Percentiles rank a stretch among this genome's conserved stretches.
Evolutionary conservation across 1,284 basidiomycete species (phyloP).

Genomic region (Ustilago cynodontis): DNA sequence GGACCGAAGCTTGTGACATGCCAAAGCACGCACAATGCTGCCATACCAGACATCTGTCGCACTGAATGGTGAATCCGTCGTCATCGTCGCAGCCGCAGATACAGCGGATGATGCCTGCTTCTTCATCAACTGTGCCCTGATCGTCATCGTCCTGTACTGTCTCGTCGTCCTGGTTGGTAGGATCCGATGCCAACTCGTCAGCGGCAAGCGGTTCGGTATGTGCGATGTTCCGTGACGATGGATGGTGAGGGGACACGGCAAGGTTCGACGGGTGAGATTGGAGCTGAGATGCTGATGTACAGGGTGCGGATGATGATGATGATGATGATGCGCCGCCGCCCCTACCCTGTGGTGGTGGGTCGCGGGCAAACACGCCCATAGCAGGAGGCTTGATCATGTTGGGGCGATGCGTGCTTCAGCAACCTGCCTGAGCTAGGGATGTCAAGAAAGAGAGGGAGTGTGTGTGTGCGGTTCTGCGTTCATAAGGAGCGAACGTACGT

Average conservation of each 20-base stretch:
- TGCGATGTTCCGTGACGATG: background rate
- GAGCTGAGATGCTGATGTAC: conserved; percentile 10
- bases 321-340: conserved; percentile 11
- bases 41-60: conserved; percentile 89
- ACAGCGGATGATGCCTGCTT: conserved; percentile 72
- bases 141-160: conserved; percentile 52
- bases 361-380: conserved; percentile 55
- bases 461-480: background rate
- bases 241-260: background rate
- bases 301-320: conserved; percentile 4
- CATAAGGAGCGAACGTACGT: background rate
- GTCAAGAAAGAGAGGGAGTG: background rate
- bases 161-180: conserved; percentile 31
- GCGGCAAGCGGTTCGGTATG: background rate
- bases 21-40: conserved; percentile 87
- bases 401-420: background rate
- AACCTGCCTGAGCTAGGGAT: background rate
- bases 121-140: conserved; percentile 62
- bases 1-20: conserved; percentile 74
- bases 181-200: conserved; percentile 21
- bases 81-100: conserved; percentile 80
- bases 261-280: conserved; percentile 5
- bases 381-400: conserved; percentile 49
- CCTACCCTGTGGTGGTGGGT: conserved; percentile 25
- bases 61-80: conserved; percentile 92